Evolutionary conservation across 805 yeast genomes (phyloP).

Genomic region (Suhomyces faveliae): DNA sequence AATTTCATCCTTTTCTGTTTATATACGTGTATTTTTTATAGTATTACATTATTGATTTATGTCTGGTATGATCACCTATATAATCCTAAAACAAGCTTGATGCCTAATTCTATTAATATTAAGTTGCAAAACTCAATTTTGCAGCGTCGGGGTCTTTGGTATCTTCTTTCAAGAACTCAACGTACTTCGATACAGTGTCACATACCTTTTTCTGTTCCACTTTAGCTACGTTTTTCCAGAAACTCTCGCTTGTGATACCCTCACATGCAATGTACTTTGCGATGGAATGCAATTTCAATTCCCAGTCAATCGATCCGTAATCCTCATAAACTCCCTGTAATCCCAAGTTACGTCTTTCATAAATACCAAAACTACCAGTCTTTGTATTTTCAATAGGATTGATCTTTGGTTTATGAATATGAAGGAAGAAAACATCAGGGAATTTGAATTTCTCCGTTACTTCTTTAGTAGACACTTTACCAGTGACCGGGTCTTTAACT

Average conservation of each 20-base stretch:
- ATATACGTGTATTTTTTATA: background rate
- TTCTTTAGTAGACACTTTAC: background rate
- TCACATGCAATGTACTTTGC: constrained; percentile 25
- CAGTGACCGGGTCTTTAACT: constrained; percentile 2
- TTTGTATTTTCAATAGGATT: constrained; percentile 16
- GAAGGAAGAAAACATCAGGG: constrained; percentile 21
- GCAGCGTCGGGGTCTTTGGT: constrained; percentile 12
- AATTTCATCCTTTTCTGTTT: background rate
- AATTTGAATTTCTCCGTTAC: constrained; percentile 7
- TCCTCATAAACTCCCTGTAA: constrained; percentile 14
- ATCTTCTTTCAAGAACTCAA: constrained; percentile 23
- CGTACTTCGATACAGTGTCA: constrained; percentile 18
- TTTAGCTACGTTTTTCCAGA: constrained; percentile 18
- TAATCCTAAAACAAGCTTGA: background rate
- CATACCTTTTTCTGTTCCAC: constrained; percentile 19
- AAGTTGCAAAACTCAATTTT: constrained; percentile 4
- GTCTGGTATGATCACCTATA: background rate
- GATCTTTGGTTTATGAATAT: constrained; percentile 22
- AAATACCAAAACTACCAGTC: constrained; percentile 10
- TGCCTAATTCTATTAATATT: background rate
- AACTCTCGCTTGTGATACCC: constrained; percentile 18
- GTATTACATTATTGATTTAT: background rate
- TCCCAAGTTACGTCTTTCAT: constrained; percentile 20
- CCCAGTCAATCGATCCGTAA: constrained; percentile 25
- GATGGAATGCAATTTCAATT: constrained; percentile 21